Base-by-base conservation (phyloP, 148 eudicot genomes). In the Hydrangea macrophylla region DNA sequence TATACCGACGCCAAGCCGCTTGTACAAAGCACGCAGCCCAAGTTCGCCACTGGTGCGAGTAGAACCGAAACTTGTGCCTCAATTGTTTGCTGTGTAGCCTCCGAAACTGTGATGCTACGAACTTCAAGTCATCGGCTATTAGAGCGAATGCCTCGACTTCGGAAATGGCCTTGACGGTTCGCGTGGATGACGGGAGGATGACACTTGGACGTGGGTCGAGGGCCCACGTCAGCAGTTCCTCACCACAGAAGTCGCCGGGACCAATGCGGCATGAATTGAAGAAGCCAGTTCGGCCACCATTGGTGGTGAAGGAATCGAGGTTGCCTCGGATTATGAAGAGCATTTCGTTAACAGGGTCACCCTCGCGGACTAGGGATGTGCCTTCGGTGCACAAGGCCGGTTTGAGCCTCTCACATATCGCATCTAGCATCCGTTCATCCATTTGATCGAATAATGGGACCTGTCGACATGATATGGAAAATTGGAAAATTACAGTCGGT, bases 111-210 rank as follows among this genome's bases (percentile, higher is more conserved):
- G 88, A 80, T 0, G 97, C 87, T 0, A 92, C 95, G 27, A 88
- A 92, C 20, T 83, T 92, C 35, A 92, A 67, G 70, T 92, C 95
- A 15, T 83, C 90, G 1, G 92, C 83, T 18, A 64, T 59, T 1
- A 92, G 87, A 2, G 97, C 95, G 30, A 92, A 92, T 0, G 95
- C 92, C 70, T 92, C 97, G 0, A 92, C 97, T 60, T 92, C 97
- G 0, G 86, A 83, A 2, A 88, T 81, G 55, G 97, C 86, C 36
- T 81, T 88, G 1, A 92, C 95, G 0, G 97, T 88, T 45, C 97
- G 82, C 0, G 95, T 88, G 30, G 97, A 92, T 18, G 90, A 88
- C 0, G 97, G 97, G 31, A 92, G 81, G 75, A 81, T 77, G 24
- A 78, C 60, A 2, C 82, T 71, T 0, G 92, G 85, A 1, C 87